Percentiles rank a stretch among this genome's conserved stretches.
These are phyloP conservation scores for Hypocreales sp. DNA, from an alignment of 2,329 filamentous ascomycete genomes.

Conservation along the genomic window DNA sequence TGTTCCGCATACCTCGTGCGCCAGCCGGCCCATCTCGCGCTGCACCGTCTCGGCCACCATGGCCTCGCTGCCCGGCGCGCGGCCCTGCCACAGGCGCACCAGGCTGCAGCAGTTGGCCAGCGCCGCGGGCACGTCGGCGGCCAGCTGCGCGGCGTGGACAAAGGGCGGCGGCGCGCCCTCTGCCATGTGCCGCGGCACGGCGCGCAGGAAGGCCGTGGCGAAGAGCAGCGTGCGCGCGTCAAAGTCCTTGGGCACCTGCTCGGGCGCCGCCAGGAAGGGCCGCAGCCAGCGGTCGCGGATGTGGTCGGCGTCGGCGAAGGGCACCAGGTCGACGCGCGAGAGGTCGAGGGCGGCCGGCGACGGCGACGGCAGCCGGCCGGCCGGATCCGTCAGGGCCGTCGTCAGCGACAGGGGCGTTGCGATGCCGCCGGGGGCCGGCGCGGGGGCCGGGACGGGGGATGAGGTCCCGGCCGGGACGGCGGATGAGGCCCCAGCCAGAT, in stretches of 20 bases:
- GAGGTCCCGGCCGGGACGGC: too few relatives aligned
- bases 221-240: not conserved
- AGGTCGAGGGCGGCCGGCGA: not conserved
- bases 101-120: constrained; percentile 1
- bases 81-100: not conserved
- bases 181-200: not conserved
- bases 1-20: too few relatives aligned
- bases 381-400: too few relatives aligned
- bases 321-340: not conserved
- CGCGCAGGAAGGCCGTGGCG: not conserved
- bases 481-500: too few relatives aligned
- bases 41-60: not conserved
- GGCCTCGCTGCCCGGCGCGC: not conserved
- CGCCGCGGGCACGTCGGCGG: not conserved
- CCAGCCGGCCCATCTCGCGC: not conserved
- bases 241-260: not conserved
- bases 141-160: not conserved
- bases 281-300: constrained; percentile 1
- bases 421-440: too few relatives aligned
- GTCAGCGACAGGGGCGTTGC: too few relatives aligned
- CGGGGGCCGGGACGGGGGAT: too few relatives aligned
- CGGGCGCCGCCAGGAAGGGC: not conserved
- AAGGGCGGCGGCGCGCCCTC: not conserved
- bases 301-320: not conserved
- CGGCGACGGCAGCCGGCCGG: too few relatives aligned